phyloP scores from a whole-genome alignment of 2,329 filamentous ascomycete species.

The Botrytis fragariae region DNA sequence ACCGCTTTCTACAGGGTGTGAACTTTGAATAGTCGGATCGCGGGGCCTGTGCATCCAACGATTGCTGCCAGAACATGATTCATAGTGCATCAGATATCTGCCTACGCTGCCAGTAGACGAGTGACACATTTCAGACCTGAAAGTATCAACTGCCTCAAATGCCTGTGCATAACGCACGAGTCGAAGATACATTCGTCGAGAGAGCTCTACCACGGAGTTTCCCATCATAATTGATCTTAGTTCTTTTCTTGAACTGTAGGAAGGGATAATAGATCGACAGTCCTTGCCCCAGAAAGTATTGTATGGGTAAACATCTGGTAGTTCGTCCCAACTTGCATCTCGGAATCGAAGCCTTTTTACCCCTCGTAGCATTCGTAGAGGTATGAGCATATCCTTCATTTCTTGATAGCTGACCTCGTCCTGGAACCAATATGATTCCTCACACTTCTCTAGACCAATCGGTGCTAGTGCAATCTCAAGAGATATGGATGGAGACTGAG shows the following conservation, averaged over 20 bases:
- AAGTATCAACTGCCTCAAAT: background rate
- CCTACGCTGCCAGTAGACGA: background rate
- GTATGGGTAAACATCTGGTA: background rate
- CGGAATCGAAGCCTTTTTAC: background rate
- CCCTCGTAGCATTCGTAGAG: background rate
- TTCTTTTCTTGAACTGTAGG: background rate
- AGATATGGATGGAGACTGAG: background rate
- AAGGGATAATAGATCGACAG: background rate
- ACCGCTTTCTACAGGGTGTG: background rate
- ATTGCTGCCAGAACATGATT: background rate
- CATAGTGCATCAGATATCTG: background rate
- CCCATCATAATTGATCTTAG: background rate
- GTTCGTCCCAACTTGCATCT: background rate
- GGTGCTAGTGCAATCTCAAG: background rate
- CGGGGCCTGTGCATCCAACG: background rate
- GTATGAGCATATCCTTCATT: background rate
- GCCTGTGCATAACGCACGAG: background rate
- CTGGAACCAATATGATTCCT: background rate
- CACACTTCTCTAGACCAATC: background rate
- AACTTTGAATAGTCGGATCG: background rate
- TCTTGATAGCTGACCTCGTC: background rate
- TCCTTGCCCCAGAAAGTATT: background rate
- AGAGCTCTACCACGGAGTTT: background rate
- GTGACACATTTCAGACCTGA: background rate
- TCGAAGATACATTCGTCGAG: background rate